These are phyloP conservation scores for Rhodamnia rubescens DNA, from an alignment of 345 rosid genomes.

Conservation along the genomic window DNA sequence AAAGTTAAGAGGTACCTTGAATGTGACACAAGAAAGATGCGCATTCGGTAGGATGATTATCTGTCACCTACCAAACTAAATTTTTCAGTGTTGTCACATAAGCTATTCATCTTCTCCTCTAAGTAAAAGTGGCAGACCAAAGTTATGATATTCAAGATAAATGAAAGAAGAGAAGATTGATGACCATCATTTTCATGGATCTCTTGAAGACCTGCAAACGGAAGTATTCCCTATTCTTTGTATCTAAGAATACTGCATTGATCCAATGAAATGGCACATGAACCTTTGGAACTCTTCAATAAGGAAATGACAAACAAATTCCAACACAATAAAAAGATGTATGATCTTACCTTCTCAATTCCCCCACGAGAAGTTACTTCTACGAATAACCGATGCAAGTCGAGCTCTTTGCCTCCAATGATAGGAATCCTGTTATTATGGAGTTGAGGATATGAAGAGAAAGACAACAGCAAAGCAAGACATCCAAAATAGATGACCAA, in stretches of 20 bases:
- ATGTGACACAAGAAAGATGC: background rate
- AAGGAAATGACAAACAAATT: background rate
- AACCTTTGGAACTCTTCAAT: background rate
- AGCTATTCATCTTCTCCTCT: background rate
- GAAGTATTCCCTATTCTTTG: background rate
- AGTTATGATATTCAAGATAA: background rate
- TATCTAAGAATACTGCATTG: background rate
- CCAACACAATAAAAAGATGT: background rate
- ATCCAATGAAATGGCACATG: background rate
- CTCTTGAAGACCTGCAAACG: background rate
- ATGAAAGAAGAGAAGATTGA: background rate
- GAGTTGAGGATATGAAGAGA: background rate
- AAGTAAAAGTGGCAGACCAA: background rate
- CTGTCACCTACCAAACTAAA: background rate
- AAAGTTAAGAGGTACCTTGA: background rate
- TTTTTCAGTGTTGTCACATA: background rate
- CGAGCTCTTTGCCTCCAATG: constrained; percentile 84
- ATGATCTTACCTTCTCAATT: constrained; percentile 58
- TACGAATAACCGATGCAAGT: constrained; percentile 79
- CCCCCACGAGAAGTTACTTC: constrained; percentile 99
- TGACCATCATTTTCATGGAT: background rate
- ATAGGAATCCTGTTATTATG: constrained; percentile 63
- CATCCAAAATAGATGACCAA: background rate
- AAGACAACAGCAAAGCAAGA: background rate
- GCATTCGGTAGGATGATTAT: background rate